Evolutionary conservation across 352 stramenopile genomes (phyloP).

Genomic region (Pythium utonaiense): DNA sequence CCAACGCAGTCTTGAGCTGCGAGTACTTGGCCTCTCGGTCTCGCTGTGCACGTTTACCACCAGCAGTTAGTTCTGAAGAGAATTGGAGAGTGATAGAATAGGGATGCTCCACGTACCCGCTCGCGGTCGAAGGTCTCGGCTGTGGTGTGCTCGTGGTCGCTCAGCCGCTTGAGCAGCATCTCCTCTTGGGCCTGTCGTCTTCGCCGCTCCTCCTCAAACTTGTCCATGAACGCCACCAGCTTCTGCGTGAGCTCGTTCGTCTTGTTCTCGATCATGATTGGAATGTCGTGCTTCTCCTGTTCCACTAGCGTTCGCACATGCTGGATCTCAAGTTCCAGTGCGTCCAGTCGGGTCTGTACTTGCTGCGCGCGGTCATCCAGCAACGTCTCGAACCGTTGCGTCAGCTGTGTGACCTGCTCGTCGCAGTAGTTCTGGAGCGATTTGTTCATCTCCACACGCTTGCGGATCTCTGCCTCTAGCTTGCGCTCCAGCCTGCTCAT

Average conservation of each 20-base stretch:
- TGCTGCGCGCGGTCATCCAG: conserved; percentile 76
- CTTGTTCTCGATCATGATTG: conserved; percentile 85
- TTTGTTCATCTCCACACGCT: conserved; percentile 94
- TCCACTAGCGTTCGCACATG: conserved; percentile 78
- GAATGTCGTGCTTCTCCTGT: conserved; percentile 87
- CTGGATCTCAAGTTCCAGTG: conserved; percentile 77
- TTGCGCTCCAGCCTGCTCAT: conserved; percentile 89
- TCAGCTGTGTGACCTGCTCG: conserved; percentile 86
- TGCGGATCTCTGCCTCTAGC: conserved; percentile 91
- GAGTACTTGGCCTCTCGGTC: conserved; percentile 69
- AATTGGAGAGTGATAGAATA: no score
- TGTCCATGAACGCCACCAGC: conserved; percentile 84
- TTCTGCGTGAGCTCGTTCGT: conserved; percentile 89
- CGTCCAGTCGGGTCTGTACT: conserved; percentile 64
- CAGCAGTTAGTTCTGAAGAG: no score
- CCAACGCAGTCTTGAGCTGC: conserved; percentile 64
- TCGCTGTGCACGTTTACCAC: conserved; percentile 21
- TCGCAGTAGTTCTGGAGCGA: conserved; percentile 89
- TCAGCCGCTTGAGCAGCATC: conserved; percentile 89
- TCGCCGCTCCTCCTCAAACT: conserved; percentile 85
- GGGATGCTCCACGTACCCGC: conserved; percentile 39
- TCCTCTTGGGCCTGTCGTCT: conserved; percentile 82
- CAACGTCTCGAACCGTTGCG: conserved; percentile 69
- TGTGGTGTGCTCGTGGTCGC: conserved; percentile 78
- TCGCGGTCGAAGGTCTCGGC: conserved; percentile 72